phyloP scores from a whole-genome alignment of 2,329 filamentous ascomycete genomes.

The Aspergillus arachidicola region DNA sequence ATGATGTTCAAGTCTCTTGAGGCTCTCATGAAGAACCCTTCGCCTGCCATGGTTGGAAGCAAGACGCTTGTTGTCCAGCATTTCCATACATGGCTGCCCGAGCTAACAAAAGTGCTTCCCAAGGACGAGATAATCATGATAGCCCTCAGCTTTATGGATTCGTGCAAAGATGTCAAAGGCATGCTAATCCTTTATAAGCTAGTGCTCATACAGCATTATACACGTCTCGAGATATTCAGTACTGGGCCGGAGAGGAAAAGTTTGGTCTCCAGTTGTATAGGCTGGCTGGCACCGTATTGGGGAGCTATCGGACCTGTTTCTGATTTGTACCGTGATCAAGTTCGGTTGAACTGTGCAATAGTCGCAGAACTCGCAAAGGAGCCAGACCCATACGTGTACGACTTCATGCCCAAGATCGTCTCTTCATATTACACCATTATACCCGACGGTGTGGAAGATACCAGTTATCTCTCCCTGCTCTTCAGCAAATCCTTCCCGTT shows the following conservation, averaged over 20 bases:
- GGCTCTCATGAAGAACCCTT: constrained; percentile 82
- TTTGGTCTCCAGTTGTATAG: constrained; percentile 77
- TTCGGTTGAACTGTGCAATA: constrained; percentile 90
- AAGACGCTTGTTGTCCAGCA: constrained; percentile 95
- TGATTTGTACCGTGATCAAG: constrained; percentile 88
- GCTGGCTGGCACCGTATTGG: constrained; percentile 95
- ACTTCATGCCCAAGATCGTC: constrained; percentile 87
- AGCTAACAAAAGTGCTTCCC: constrained; percentile 74
- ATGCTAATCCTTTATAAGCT: constrained; percentile 92
- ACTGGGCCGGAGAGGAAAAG: constrained; percentile 73
- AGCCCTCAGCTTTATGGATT: constrained; percentile 90
- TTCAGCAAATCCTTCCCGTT: constrained; percentile 93
- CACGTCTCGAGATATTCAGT: constrained; percentile 77
- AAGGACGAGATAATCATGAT: constrained; percentile 87
- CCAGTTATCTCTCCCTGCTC: constrained; percentile 73
- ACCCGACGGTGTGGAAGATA: constrained; percentile 61
- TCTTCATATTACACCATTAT: constrained; percentile 83
- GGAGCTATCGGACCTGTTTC: constrained; percentile 72
- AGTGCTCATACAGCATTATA: constrained; percentile 89
- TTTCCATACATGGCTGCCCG: constrained; percentile 96
- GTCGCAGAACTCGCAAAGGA: constrained; percentile 81
- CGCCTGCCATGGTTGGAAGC: constrained; percentile 84
- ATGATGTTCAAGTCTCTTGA: constrained; percentile 90
- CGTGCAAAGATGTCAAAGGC: constrained; percentile 82
- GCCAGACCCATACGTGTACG: constrained; percentile 77